These are phyloP conservation scores for Purshia tridentata DNA, from an alignment of 306 rosid genomes.

Conservation along the genomic window DNA sequence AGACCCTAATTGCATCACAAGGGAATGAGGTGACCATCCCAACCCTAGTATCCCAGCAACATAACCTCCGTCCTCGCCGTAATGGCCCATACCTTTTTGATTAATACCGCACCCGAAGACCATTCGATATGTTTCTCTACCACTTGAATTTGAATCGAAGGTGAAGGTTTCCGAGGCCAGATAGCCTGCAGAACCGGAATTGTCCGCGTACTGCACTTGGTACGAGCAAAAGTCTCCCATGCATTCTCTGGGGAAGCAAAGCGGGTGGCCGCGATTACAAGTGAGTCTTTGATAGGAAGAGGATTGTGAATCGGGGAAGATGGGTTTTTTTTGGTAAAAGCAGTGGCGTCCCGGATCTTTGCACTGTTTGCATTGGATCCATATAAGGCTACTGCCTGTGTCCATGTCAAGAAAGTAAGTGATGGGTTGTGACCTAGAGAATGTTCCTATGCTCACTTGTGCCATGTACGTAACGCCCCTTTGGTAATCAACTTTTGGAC, in stretches of 20 bases:
- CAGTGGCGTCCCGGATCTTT: not conserved
- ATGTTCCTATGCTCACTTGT: constrained; percentile 15
- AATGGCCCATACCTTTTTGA: not conserved
- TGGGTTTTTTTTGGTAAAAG: not conserved
- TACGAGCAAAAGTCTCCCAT: not conserved
- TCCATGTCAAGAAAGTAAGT: not conserved
- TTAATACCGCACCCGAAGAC: constrained; percentile 7
- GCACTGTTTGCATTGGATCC: constrained; percentile 3
- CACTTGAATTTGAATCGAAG: not conserved
- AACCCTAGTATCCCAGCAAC: not conserved
- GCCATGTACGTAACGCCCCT: not conserved
- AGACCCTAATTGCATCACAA: not conserved
- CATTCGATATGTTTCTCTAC: not conserved
- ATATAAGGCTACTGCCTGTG: not conserved
- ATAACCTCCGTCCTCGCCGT: not conserved
- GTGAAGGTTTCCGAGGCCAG: constrained; percentile 2
- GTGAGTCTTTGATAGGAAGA: not conserved
- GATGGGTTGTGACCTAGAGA: not conserved
- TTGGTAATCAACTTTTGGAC: not conserved
- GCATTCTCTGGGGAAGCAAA: not conserved
- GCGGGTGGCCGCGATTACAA: not conserved
- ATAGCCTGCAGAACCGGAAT: not conserved
- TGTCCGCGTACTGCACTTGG: not conserved
- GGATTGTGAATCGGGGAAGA: not conserved
- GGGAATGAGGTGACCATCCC: not conserved